Evolutionary conservation across 352 stramenopile species (phyloP).

Genomic region (Pythium oligandrum): DNA sequence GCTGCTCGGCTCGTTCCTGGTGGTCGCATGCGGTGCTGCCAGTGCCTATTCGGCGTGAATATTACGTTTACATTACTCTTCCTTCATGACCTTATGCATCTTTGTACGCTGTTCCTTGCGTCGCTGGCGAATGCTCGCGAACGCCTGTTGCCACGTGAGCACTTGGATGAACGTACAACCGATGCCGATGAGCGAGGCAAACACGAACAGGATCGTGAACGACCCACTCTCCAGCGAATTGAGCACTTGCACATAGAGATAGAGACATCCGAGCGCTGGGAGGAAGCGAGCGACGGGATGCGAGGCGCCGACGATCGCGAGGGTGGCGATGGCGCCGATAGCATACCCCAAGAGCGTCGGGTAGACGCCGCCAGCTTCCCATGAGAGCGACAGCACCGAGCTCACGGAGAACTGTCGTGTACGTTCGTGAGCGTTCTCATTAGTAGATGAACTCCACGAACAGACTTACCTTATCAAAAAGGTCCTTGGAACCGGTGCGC

Average conservation of each 20-base stretch:
- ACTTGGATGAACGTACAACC: slow-evolving; percentile 60
- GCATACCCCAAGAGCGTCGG: slow-evolving; percentile 52
- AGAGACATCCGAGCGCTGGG: slow-evolving; percentile 4
- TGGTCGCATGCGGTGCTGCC: neutral
- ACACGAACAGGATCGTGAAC: slow-evolving; percentile 24
- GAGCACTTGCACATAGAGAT: slow-evolving; percentile 15
- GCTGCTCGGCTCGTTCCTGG: neutral
- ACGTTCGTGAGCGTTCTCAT: no score
- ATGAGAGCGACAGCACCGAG: slow-evolving; percentile 40
- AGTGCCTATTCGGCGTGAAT: neutral
- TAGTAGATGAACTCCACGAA: no score
- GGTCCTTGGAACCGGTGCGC: neutral
- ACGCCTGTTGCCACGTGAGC: slow-evolving; percentile 43
- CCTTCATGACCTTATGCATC: slow-evolving; percentile 25
- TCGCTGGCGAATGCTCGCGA: slow-evolving; percentile 30
- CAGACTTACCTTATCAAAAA: slow-evolving; percentile 14
- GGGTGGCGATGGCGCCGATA: slow-evolving; percentile 33
- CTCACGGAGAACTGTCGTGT: slow-evolving; percentile 32
- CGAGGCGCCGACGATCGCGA: slow-evolving; percentile 33
- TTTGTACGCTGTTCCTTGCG: slow-evolving; percentile 12
- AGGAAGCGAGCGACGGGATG: slow-evolving; percentile 15
- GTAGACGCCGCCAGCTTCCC: slow-evolving; percentile 50
- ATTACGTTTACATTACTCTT: slow-evolving; percentile 14
- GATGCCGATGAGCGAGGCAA: slow-evolving; percentile 34
- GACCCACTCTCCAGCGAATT: slow-evolving; percentile 19